phyloP scores from a whole-genome alignment of 371 early-diverging fungal genomes.

The Mortierella sp. region DNA sequence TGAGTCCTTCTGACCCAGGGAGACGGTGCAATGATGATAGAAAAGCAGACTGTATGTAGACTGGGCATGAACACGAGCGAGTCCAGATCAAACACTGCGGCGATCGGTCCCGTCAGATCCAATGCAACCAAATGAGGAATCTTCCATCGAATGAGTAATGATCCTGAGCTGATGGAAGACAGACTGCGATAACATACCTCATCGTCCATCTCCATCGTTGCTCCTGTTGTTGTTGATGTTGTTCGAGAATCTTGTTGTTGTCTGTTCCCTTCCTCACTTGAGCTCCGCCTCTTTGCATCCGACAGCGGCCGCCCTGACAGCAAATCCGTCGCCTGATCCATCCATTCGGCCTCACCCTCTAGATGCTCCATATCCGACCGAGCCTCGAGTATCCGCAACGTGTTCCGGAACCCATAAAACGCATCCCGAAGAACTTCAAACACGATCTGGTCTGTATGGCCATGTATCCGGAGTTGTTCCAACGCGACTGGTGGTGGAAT shows the following conservation, averaged over 20 bases:
- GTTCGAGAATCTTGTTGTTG: background rate
- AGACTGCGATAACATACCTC: conserved; percentile 6
- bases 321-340: conserved; percentile 12
- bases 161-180: conserved; percentile 8
- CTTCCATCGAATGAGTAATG: conserved; percentile 27
- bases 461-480: conserved; percentile 19
- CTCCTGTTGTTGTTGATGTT: background rate
- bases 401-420: conserved; percentile 34
- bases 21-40: background rate
- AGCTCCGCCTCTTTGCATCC: background rate
- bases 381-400: conserved; percentile 15
- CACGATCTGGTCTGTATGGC: conserved; percentile 11
- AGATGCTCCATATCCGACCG: conserved; percentile 14
- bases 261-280: too few relatives aligned
- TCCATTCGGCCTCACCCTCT: conserved; percentile 20
- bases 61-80: conserved; percentile 34
- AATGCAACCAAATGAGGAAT: conserved; percentile 14
- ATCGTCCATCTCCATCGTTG: background rate
- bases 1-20: background rate
- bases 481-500: conserved; percentile 8
- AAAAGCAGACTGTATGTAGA: conserved; percentile 19
- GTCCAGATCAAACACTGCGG: conserved; percentile 26
- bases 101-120: conserved; percentile 32
- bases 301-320: background rate
- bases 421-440: conserved; percentile 29